A percentile compares a stretch with the other conserved stretches of the same genome.
Conservation (phyloP, 1,284 basidiomycete species). For the Trichosporon sp. region DNA sequence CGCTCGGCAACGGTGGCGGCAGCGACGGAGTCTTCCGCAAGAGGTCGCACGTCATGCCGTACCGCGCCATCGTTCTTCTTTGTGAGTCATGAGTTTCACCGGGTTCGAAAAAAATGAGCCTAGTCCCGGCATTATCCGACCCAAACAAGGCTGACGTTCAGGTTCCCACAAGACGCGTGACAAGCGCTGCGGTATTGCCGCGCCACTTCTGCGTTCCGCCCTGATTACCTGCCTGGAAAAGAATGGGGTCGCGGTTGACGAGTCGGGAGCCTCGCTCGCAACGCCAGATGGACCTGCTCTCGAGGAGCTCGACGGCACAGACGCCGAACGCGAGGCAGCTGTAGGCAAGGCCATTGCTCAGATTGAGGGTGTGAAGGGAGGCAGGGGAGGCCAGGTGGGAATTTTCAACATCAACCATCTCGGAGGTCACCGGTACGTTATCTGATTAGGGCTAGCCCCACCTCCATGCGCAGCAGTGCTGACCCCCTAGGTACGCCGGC, state of each 20-base stretch:
- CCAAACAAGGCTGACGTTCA: constrained; percentile 48
- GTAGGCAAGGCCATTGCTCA: constrained; percentile 61
- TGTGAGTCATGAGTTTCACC: constrained; percentile 63
- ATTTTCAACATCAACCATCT: constrained; percentile 84
- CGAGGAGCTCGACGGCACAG: constrained; percentile 63
- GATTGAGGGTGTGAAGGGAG: constrained; percentile 56
- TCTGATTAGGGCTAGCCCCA: constrained; percentile 6
- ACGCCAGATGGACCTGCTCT: constrained; percentile 63
- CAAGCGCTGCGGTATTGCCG: constrained; percentile 83
- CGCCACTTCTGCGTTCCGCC: constrained; percentile 71
- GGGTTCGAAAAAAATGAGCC: background rate
- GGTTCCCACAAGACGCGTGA: constrained; percentile 90
- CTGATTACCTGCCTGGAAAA: constrained; percentile 45
- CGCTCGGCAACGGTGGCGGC: constrained; percentile 35
- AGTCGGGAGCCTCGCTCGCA: constrained; percentile 56
- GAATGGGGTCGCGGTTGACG: constrained; percentile 52
- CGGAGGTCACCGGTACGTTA: constrained; percentile 74
- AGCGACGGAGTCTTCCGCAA: constrained; percentile 51
- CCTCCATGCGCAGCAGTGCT: background rate
- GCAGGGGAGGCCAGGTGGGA: constrained; percentile 63
- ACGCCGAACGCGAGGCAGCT: constrained; percentile 58
- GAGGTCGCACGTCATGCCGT: constrained; percentile 66
- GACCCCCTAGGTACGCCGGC: constrained; percentile 66
- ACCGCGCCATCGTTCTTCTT: constrained; percentile 71
- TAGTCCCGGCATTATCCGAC: background rate